Evolutionary conservation across 305 asterid species (phyloP).

Genomic region (Nicotiana rustica): DNA sequence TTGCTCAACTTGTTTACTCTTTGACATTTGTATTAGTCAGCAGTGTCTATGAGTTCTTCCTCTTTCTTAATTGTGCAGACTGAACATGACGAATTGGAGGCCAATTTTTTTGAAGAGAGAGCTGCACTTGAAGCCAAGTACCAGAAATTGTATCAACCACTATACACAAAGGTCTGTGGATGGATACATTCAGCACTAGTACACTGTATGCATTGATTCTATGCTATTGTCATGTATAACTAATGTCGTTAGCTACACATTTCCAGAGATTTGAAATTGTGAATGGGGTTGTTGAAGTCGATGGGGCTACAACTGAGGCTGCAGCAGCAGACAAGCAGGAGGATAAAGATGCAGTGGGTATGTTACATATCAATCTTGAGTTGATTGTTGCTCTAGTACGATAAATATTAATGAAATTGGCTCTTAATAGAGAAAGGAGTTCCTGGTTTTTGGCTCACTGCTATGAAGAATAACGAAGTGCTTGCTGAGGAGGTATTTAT

Average conservation of each 20-base stretch:
- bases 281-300: slow-evolving; percentile 75
- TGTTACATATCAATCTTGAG: background rate
- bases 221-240: slow-evolving; percentile 22
- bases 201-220: slow-evolving; percentile 23
- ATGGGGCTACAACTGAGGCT: slow-evolving; percentile 56
- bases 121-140: slow-evolving; percentile 83
- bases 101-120: slow-evolving; percentile 70
- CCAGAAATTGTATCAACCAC: slow-evolving; percentile 75
- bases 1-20: background rate
- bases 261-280: slow-evolving; percentile 80
- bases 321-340: slow-evolving; percentile 46
- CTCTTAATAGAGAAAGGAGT: slow-evolving; percentile 70
- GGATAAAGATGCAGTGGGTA: slow-evolving; percentile 59
- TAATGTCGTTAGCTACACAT: slow-evolving; percentile 29
- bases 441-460: slow-evolving; percentile 78
- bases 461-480: slow-evolving; percentile 72
- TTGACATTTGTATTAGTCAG: background rate
- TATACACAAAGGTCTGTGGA: slow-evolving; percentile 57
- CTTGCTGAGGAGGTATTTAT: slow-evolving; percentile 67
- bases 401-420: background rate
- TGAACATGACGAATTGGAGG: slow-evolving; percentile 76
- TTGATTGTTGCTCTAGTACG: background rate
- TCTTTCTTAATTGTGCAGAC: slow-evolving; percentile 44
- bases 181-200: background rate
- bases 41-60: background rate